Conservation (phyloP, 805 yeast species). For the Candida ulmi region DNA sequence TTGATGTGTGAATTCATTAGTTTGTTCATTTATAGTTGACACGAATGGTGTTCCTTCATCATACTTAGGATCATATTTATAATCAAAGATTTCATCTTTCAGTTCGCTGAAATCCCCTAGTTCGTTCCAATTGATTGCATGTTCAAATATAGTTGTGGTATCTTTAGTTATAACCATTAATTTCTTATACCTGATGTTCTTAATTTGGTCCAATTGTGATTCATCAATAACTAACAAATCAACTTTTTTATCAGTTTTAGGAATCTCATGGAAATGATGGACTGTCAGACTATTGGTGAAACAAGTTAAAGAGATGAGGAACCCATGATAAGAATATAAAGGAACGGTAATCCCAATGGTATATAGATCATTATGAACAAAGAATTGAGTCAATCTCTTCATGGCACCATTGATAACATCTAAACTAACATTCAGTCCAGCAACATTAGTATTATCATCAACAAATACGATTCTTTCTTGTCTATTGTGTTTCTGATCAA, state of each 20-base stretch:
- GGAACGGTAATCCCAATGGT: constrained; percentile 26
- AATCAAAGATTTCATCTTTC: constrained; percentile 13
- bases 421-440: constrained; percentile 6
- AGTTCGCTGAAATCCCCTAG: constrained; percentile 8
- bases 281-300: constrained; percentile 36
- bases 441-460: constrained; percentile 21
- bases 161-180: constrained; percentile 27
- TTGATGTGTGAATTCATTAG: constrained; percentile 40
- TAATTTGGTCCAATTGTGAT: constrained; percentile 14
- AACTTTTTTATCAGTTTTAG: constrained; percentile 22
- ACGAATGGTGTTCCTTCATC: constrained; percentile 29
- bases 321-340: constrained; percentile 27
- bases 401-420: constrained; percentile 27
- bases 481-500: constrained; percentile 21
- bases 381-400: constrained; percentile 18
- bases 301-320: constrained; percentile 37
- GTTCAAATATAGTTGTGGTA: constrained; percentile 1
- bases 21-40: constrained; percentile 25
- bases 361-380: constrained; percentile 11
- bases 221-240: constrained; percentile 29
- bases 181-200: constrained; percentile 25
- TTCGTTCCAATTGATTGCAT: constrained; percentile 23
- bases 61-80: constrained; percentile 24
- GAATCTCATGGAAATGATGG: constrained; percentile 32
- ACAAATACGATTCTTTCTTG: constrained; percentile 21